Evolutionary conservation across 805 yeast species (phyloP), one percentile per base, ranked within the genome.

Genomic region (Ogataea parapolymorpha): DNA sequence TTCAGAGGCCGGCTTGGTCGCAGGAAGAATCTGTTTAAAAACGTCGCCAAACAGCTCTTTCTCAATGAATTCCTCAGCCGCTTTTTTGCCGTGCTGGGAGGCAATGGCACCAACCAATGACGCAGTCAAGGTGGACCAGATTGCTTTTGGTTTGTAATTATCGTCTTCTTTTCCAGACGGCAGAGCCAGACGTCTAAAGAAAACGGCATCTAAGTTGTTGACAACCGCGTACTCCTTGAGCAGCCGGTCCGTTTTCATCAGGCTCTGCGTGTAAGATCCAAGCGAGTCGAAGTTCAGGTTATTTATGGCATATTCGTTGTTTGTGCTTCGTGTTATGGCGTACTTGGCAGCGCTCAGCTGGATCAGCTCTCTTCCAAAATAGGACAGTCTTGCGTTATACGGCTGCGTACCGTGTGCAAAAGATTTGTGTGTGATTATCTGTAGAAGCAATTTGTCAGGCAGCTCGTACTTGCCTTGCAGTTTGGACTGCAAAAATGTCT

Each of bases 321-420:
- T 44, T 41, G 46, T 61, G 27, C 47, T 50, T 41, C 48, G 48
- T 26, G 46, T 30, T 34, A 65, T 51, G 12, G 71, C 75, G 44
- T 58, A 58, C 53, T 75, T 74, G 25, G 78, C 70, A 29, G 71
- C 62, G 40, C 55, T 60, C 37, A 72, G 67, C 56, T 78, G 79
- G 49, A 83, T 61, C 52, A 80, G 65, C 56, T 81, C 82, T 26
- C 74, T 58, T 13, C 95, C 97, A 59, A 87, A 67, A 32, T 82
- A 74, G 14, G 87, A 72, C 53, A 91, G 70, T 61, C 83, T 85
- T 60, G 89, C 96, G 66, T 90, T 91, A 66, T 85, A 87, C 6
- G 97, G 96, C 54, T 82, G 79, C 48, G 76, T 70, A 8, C 96
- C 97, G 65, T 87, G 95, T 5, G 95, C 95, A 71, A 89, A 91